Evolutionary conservation across 2,329 filamentous ascomycete genomes (phyloP), one percentile per base, ranked within the genome.

Genomic region (Colletotrichum acutatum): DNA sequence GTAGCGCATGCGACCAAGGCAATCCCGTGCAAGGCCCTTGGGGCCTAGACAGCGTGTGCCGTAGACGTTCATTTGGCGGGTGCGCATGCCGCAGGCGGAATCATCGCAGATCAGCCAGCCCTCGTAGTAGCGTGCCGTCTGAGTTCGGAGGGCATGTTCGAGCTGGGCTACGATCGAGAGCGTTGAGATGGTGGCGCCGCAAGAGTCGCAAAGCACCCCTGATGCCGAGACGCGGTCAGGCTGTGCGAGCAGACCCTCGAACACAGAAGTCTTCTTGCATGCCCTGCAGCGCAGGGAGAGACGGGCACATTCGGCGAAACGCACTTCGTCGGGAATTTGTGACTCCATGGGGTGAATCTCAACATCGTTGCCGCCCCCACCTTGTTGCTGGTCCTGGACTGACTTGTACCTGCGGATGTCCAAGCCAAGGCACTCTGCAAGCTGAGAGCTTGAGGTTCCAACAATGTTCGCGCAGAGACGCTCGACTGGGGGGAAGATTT

Each of bases 401-500:
- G 82, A 82, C 74, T 88, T 91, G 82, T 98, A 99, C 78, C 97
- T 97, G 77, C 91, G 91, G 30, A 94, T 91, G 82, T 99, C 97
- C 30, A 99, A 91, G 2, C 97, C 97, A 16, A 99, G 90, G 81
- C 97, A 97, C 80, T 98, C 95, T 2, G 97, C 97, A 11, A 99
- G 89, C 76, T 95, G 92, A 1, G 94, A 91, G 8, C 96, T 93
- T 75, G 98, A 97, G 1, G 97, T 99, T 72, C 97, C 97, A 16
- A 91, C 90, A 78, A 99, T 98, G 73, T 97, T 98, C 74, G 96
- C 97, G 81, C 97, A 99, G 26, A 99, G 91, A 88, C 97, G 94
- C 85, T 99, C 97, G 30, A 99, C 97, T 0, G 97, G 97, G 12
- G 97, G 97, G 84, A 99, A 95, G 72, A 99, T 98, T 83, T 99